These are phyloP conservation scores for Talaromyces amestolkiae DNA, from an alignment of 2,329 filamentous ascomycete genomes.

Conservation along the genomic window DNA sequence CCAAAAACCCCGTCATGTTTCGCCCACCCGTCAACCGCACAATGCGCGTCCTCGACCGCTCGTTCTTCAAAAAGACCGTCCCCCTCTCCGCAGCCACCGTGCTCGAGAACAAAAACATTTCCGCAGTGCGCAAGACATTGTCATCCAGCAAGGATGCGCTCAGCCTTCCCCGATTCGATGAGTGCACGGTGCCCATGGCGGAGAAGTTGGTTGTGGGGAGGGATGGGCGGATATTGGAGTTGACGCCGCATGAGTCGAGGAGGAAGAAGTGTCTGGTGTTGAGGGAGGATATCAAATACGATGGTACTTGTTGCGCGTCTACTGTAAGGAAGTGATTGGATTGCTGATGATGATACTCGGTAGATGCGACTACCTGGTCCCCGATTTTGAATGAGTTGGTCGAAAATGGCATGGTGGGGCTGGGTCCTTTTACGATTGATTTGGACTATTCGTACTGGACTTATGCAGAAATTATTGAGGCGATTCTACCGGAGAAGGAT, in stretches of 20 bases:
- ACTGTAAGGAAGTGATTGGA: constrained; percentile 9
- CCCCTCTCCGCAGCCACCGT: constrained; percentile 76
- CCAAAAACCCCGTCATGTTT: constrained; percentile 54
- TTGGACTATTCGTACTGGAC: constrained; percentile 85
- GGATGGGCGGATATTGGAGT: constrained; percentile 24
- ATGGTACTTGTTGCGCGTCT: constrained; percentile 36
- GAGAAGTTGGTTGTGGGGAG: constrained; percentile 8
- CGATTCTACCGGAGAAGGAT: constrained; percentile 75
- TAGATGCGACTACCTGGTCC: constrained; percentile 74
- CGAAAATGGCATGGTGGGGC: constrained; percentile 62
- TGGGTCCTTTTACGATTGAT: constrained; percentile 72
- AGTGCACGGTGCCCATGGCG: constrained; percentile 58
- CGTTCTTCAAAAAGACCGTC: constrained; percentile 75
- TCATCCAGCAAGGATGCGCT: constrained; percentile 66
- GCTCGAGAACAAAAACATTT: constrained; percentile 71
- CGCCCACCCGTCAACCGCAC: constrained; percentile 77
- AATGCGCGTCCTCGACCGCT: constrained; percentile 75
- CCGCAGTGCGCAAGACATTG: constrained; percentile 66
- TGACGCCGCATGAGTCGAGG: constrained; percentile 55
- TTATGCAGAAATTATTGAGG: constrained; percentile 78
- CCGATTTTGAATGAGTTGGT: constrained; percentile 66
- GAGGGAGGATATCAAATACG: constrained; percentile 36
- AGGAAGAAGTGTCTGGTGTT: constrained; percentile 41
- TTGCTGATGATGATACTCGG: constrained; percentile 26
- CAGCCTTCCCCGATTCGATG: constrained; percentile 59